Evolutionary conservation across 306 rosid genomes (phyloP).

Genomic region (Acacia crassicarpa): DNA sequence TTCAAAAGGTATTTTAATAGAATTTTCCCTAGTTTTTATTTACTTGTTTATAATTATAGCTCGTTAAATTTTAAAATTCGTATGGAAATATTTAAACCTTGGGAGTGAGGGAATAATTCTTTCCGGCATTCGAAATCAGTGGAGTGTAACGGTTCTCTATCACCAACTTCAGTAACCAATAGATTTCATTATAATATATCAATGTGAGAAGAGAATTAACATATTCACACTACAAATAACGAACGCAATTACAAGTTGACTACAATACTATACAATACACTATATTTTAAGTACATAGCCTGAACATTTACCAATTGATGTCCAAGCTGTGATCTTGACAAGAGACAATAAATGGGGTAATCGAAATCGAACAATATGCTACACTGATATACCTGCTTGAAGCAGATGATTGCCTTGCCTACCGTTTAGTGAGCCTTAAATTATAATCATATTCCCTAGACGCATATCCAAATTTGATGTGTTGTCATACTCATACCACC

Average conservation of each 20-base stretch:
- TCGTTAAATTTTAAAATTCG: not conserved
- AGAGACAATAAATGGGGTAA: conserved; percentile 40
- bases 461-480: too few species aligned
- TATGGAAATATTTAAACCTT: not conserved
- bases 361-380: conserved; percentile 34
- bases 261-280: conserved; percentile 39
- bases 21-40: too few species aligned
- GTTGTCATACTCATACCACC: too few species aligned
- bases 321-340: conserved; percentile 45
- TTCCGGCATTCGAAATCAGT: not conserved
- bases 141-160: not conserved
- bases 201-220: not conserved
- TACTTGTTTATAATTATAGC: not conserved
- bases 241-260: conserved; percentile 42
- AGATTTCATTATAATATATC: conserved; percentile 7
- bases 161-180: not conserved
- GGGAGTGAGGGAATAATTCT: not conserved
- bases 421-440: too few species aligned
- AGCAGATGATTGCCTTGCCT: too few species aligned
- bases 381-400: too few species aligned
- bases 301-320: conserved; percentile 30
- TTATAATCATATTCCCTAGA: too few species aligned
- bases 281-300: conserved; percentile 28
- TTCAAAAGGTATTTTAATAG: too few species aligned
- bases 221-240: conserved; percentile 27